phyloP scores from a whole-genome alignment of 371 early-diverging fungal genomes.

The Syncephalastrum sp. region DNA sequence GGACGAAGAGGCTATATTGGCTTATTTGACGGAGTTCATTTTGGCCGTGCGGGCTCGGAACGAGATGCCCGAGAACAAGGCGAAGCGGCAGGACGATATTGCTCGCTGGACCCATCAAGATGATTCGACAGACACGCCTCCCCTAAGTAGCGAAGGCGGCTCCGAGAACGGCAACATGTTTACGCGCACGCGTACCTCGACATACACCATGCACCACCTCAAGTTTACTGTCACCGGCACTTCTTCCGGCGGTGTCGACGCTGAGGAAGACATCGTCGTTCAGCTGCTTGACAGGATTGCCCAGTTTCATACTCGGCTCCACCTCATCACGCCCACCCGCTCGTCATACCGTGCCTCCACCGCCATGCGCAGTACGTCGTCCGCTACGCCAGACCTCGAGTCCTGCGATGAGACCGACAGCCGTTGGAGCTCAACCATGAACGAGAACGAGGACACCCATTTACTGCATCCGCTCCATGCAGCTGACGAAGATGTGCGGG shows the following conservation, averaged over 20 bases:
- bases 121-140: constrained; percentile 8
- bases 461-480: constrained; percentile 42
- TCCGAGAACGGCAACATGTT: constrained; percentile 1
- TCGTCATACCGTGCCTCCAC: constrained; percentile 17
- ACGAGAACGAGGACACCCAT: constrained; percentile 8
- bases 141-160: constrained; percentile 8
- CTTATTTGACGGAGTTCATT: constrained; percentile 22
- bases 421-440: constrained; percentile 3
- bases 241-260: constrained; percentile 20
- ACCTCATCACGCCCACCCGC: constrained; percentile 34
- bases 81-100: constrained; percentile 15
- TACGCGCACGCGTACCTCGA: constrained; percentile 28
- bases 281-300: constrained; percentile 29
- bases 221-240: constrained; percentile 35
- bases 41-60: constrained; percentile 12
- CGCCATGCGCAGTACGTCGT: constrained; percentile 9
- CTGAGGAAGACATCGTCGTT: constrained; percentile 25
- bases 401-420: constrained; percentile 5
- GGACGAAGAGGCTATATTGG: constrained; percentile 21
- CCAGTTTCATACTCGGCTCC: constrained; percentile 30
- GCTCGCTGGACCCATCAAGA: constrained; percentile 12
- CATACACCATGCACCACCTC: constrained; percentile 34
- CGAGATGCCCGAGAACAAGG: constrained; percentile 2
- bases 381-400: constrained; percentile 12
- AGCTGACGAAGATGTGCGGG: constrained; percentile 34